Base-by-base conservation (phyloP, 768 basidiomycete species). In the Lanmaoa pseudosensibilis region DNA sequence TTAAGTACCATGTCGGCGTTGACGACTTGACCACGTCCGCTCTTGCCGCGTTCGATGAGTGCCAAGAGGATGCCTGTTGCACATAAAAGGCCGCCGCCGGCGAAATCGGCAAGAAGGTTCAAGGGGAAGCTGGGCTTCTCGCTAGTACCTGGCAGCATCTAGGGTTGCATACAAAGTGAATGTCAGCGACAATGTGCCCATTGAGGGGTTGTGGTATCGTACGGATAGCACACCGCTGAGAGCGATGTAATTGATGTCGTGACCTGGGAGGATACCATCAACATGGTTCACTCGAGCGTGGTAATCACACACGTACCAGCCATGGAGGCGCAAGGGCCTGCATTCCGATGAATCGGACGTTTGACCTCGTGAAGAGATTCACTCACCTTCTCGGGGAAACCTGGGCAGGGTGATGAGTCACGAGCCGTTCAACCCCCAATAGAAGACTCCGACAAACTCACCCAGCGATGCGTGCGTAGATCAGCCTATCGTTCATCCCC, bases 191-290 rank as follows among this genome's bases (percentile, higher is more conserved):
- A 21, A 34, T 11, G 25, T 6, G 21, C 19, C 15, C 5, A 13
- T 40, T 9, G 36, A 32, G 4, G 23, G 32, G 38, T 37, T 45
- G 15, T 10, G 32, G 16, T 2, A 34, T 50, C 76, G 32, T 60
- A 89, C 88, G 10, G 88, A 82, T 10, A 92, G 72, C 4, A 87
- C 78, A 0, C 91, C 91, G 56, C 87, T 90, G 34, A 90, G 75
- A 16, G 91, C 90, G 13, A 92, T 78, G 67, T 92, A 93, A 69
- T 92, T 93, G 54, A 93, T 81, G 65, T 94, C 91, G 65, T 94
- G 91, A 18, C 91, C 91, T 85, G 43, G 19, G 12, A 40, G 19
- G 54, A 33, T 19, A 27, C 21, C 36, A n/a, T 55, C 44, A 47
- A 38, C 27, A 18, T 51, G 23, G 34, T 48, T 39, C 44, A 32